Percentiles rank a stretch among this genome's conserved stretches.
These are phyloP conservation scores for Dothidotthia symphoricarpi DNA, from an alignment of 2,329 filamentous ascomycete species.

Conservation along the genomic window DNA sequence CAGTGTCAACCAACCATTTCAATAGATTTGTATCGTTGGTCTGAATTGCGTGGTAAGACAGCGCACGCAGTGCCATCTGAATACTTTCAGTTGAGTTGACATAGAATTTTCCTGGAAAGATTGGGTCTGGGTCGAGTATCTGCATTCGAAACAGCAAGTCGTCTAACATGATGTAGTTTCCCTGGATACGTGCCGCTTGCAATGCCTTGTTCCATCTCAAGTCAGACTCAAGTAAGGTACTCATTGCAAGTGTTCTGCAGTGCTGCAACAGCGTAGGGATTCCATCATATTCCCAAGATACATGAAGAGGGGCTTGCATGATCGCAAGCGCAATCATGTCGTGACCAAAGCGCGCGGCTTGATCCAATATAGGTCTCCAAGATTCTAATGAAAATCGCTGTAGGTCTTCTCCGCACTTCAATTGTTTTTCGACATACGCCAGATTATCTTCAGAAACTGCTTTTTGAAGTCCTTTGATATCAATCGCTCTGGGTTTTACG, in stretches of 20 bases:
- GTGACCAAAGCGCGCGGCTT: background rate
- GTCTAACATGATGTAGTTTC: background rate
- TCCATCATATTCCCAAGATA: too few species aligned
- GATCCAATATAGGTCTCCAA: background rate
- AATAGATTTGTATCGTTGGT: background rate
- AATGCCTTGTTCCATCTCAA: background rate
- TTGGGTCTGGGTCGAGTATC: background rate
- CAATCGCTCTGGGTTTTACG: too few species aligned
- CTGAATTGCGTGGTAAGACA: slow-evolving; percentile 4
- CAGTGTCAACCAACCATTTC: background rate
- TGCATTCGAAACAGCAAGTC: background rate
- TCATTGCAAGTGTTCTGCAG: background rate
- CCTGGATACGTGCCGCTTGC: background rate
- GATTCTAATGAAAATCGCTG: background rate
- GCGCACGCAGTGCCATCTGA: background rate
- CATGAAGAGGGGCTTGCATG: too few species aligned
- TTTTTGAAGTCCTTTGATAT: background rate
- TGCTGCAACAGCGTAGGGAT: background rate
- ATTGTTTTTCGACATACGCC: too few species aligned
- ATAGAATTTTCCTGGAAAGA: too few species aligned
- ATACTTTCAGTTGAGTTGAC: too few species aligned
- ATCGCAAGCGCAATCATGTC: background rate
- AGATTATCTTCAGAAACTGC: too few species aligned
- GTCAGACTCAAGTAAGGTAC: background rate
- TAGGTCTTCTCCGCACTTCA: background rate